Conservation (phyloP, 2,329 filamentous ascomycete genomes). For the Trichoderma koningiopsis region DNA sequence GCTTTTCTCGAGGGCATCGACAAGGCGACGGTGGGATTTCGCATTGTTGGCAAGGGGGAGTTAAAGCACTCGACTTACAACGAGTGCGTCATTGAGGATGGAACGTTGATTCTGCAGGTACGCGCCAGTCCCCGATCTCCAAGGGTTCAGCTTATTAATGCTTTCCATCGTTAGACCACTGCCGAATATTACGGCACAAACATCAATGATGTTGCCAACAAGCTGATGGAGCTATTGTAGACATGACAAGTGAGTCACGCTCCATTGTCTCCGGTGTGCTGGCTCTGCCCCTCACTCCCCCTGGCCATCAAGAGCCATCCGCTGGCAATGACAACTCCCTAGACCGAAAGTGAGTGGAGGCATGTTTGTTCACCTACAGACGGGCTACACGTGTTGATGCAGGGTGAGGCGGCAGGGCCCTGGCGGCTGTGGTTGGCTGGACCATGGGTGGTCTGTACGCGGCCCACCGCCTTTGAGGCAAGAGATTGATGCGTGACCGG, state of each 20-base stretch:
- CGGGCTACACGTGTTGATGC: slow-evolving; percentile 22
- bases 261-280: background rate
- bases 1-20: slow-evolving; percentile 51
- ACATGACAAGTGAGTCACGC: background rate
- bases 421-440: slow-evolving; percentile 11
- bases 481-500: slow-evolving; percentile 15
- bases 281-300: background rate
- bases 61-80: slow-evolving; percentile 43
- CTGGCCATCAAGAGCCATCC: background rate
- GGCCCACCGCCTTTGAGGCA: slow-evolving; percentile 13
- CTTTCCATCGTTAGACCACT: background rate
- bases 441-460: background rate
- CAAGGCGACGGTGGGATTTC: slow-evolving; percentile 47
- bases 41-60: slow-evolving; percentile 50
- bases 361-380: slow-evolving; percentile 17
- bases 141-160: background rate
- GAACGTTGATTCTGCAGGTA: slow-evolving; percentile 53
- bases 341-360: background rate
- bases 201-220: slow-evolving; percentile 30
- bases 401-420: slow-evolving; percentile 8
- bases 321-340: slow-evolving; percentile 9
- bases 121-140: background rate
- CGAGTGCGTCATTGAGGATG: slow-evolving; percentile 52
- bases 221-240: slow-evolving; percentile 26
- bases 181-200: slow-evolving; percentile 14